phyloP scores from a whole-genome alignment of 805 yeast species.

The Cyberlindnera mrakii region DNA sequence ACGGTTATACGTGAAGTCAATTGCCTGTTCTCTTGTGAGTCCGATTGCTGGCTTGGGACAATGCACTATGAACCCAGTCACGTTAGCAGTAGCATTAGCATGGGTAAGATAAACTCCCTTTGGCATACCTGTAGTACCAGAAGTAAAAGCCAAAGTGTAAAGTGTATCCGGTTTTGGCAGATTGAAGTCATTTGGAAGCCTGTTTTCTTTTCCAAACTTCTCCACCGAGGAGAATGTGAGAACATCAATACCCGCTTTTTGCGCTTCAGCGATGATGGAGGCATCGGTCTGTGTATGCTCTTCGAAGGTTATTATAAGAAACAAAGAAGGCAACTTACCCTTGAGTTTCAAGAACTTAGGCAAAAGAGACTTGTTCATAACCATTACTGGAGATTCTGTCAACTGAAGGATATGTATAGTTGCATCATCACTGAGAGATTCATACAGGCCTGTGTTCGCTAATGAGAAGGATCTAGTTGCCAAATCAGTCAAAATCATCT shows the following conservation, averaged over 20 bases:
- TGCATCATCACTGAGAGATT: slow-evolving; percentile 41
- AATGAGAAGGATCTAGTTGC: slow-evolving; percentile 48
- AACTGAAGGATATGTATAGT: slow-evolving; percentile 45
- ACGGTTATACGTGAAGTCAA: slow-evolving; percentile 13
- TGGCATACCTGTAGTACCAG: slow-evolving; percentile 61
- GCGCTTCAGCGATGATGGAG: slow-evolving; percentile 9
- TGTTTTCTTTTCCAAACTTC: slow-evolving; percentile 29
- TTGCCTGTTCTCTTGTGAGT: slow-evolving; percentile 8
- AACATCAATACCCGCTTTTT: slow-evolving; percentile 28
- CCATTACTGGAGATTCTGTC: slow-evolving; percentile 48
- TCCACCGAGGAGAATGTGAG: slow-evolving; percentile 28
- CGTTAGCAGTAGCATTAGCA: slow-evolving; percentile 38
- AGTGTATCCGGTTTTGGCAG: slow-evolving; percentile 33
- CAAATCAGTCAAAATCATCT: slow-evolving; percentile 54
- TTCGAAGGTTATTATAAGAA: slow-evolving; percentile 46
- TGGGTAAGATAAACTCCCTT: slow-evolving; percentile 64
- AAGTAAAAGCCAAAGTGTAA: slow-evolving; percentile 52
- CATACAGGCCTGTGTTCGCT: slow-evolving; percentile 37
- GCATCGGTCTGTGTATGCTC: slow-evolving; percentile 24
- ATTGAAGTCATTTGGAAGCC: slow-evolving; percentile 24
- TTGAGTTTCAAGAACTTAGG: slow-evolving; percentile 36
- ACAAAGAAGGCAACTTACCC: slow-evolving; percentile 23
- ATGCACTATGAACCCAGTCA: slow-evolving; percentile 24
- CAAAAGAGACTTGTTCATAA: slow-evolving; percentile 40
- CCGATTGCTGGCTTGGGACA: slow-evolving; percentile 23